These are phyloP conservation scores for Murraya paniculata DNA, from an alignment of 345 rosid species.

Conservation along the genomic window DNA sequence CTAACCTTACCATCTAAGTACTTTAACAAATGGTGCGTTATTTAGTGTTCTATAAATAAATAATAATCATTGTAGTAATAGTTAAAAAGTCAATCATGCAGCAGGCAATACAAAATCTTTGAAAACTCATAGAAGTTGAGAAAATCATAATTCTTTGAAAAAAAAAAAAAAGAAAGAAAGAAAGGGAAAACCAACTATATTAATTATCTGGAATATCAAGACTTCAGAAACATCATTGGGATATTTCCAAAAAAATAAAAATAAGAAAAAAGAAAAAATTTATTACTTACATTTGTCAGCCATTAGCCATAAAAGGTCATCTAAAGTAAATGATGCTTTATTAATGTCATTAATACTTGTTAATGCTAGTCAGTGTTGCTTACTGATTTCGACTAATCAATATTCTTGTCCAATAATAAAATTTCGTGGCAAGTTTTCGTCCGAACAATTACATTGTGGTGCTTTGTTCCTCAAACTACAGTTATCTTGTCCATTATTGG, in stretches of 20 bases:
- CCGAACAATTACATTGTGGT: background rate
- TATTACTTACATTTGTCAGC: background rate
- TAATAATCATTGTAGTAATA: too few species aligned
- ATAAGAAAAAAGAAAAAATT: too few species aligned
- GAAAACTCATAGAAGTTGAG: too few species aligned
- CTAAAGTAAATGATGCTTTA: background rate
- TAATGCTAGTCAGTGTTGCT: background rate
- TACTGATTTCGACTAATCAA: background rate
- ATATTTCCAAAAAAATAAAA: too few species aligned
- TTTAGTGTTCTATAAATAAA: too few species aligned
- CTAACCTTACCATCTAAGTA: too few species aligned
- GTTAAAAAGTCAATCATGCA: too few species aligned
- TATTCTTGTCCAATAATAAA: background rate
- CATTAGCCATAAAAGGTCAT: background rate
- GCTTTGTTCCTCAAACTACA: conserved; percentile 10
- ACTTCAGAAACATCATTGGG: background rate
- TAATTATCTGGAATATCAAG: background rate
- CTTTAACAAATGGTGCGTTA: too few species aligned
- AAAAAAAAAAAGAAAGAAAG: too few species aligned
- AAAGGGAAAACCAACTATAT: background rate
- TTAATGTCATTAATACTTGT: background rate
- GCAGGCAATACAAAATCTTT: too few species aligned
- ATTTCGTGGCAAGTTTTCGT: conserved; percentile 15
- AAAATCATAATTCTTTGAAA: too few species aligned
- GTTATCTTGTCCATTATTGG: conserved; percentile 33